Evolutionary conservation across 2,329 filamentous ascomycete genomes (phyloP).

Genomic region (Penicillium palitans): DNA sequence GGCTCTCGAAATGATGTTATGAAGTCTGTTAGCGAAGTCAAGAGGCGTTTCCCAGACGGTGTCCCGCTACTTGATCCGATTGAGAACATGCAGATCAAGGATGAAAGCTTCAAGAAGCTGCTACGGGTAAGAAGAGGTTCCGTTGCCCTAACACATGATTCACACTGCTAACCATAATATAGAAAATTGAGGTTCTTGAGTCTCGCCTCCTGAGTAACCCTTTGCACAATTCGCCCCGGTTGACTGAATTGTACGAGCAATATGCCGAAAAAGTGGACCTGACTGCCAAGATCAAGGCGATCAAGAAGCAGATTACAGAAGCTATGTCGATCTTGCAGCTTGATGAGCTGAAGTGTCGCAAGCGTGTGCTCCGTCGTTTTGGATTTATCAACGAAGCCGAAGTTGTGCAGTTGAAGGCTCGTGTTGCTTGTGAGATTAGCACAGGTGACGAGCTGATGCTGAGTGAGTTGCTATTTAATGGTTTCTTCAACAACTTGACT

Average conservation of each 20-base stretch:
- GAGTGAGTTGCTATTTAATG: conserved; percentile 90
- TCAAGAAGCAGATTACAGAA: conserved; percentile 81
- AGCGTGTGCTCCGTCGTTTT: conserved; percentile 88
- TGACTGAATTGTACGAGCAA: conserved; percentile 81
- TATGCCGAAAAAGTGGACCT: conserved; percentile 79
- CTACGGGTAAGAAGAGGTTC: conserved; percentile 56
- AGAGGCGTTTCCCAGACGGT: conserved; percentile 87
- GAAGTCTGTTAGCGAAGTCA: conserved; percentile 73
- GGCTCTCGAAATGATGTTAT: conserved; percentile 69
- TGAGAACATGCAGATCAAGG: conserved; percentile 92
- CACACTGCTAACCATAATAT: conserved; percentile 28
- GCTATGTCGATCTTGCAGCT: conserved; percentile 88
- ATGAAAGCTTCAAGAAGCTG: conserved; percentile 90
- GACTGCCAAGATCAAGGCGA: conserved; percentile 75
- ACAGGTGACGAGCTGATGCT: conserved; percentile 94
- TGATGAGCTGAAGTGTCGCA: conserved; percentile 93
- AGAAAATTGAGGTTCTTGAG: conserved; percentile 97
- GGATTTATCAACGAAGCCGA: conserved; percentile 95
- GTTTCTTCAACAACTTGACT: conserved; percentile 94
- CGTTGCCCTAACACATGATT: background rate
- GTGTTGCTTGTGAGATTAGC: conserved; percentile 96
- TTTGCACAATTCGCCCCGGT: conserved; percentile 82
- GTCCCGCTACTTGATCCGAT: conserved; percentile 86
- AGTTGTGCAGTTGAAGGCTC: conserved; percentile 93
- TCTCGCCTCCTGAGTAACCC: conserved; percentile 85